Percentiles rank a stretch among this genome's conserved stretches.
phyloP scores from a whole-genome alignment of 768 basidiomycete species.

The Xerocomellus intermedius region DNA sequence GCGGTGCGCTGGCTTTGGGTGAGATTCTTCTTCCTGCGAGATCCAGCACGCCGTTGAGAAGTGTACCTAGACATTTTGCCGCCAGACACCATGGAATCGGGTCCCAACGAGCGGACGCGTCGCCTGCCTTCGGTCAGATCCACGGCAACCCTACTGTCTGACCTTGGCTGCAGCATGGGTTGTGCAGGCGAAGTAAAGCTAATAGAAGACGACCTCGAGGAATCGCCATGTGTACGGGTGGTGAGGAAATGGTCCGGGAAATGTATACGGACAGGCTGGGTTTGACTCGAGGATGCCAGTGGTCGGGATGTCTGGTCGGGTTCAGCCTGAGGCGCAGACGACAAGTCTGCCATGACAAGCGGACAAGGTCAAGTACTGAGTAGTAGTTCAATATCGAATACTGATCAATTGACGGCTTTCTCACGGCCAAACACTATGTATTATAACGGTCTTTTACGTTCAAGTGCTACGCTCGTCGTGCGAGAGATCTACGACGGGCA shows the following conservation, averaged over 20 bases:
- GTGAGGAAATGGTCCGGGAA: constrained; percentile 35
- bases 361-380: background rate
- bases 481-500: constrained; percentile 5
- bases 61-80: constrained; percentile 14
- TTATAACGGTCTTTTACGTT: background rate
- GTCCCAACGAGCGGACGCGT: constrained; percentile 23
- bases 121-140: constrained; percentile 16
- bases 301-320: constrained; percentile 15
- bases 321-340: constrained; percentile 15
- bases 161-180: constrained; percentile 13
- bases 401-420: constrained; percentile 11
- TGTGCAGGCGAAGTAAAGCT: constrained; percentile 19
- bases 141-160: constrained; percentile 8
- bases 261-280: constrained; percentile 30
- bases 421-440: constrained; percentile 5
- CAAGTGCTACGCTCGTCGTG: constrained; percentile 11
- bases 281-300: constrained; percentile 3
- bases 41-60: constrained; percentile 13
- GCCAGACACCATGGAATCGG: constrained; percentile 14
- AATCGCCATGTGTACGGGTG: constrained; percentile 23
- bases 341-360: constrained; percentile 35
- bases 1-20: constrained; percentile 13
- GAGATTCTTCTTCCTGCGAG: constrained; percentile 20
- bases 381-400: background rate
- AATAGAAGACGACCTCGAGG: constrained; percentile 34